Evolutionary conservation across 1,284 basidiomycete genomes (phyloP).

Genomic region (Trichosporon inkin): DNA sequence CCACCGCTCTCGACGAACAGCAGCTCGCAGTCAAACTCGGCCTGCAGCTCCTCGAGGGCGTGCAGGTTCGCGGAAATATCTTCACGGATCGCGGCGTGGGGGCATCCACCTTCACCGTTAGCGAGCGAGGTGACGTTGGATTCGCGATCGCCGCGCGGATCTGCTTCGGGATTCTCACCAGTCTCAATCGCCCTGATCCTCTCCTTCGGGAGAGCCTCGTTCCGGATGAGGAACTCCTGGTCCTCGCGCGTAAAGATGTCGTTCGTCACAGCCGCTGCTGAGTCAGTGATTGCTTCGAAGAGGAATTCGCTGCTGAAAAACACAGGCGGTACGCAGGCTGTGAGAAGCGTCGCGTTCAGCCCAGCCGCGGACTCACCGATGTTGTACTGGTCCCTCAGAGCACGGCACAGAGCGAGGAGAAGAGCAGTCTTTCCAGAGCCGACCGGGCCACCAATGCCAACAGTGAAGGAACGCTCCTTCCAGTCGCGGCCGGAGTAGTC

Average conservation of each 20-base stretch:
- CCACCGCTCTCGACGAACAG: slow-evolving; percentile 93
- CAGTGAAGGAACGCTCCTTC: slow-evolving; percentile 87
- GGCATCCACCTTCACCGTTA: slow-evolving; percentile 66
- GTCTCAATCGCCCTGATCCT: slow-evolving; percentile 97
- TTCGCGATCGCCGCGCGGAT: neutral
- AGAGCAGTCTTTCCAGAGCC: slow-evolving; percentile 97
- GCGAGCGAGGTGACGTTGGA: neutral
- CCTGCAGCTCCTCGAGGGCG: slow-evolving; percentile 90
- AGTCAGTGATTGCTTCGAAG: neutral
- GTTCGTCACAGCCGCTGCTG: slow-evolving; percentile 82
- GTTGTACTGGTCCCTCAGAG: slow-evolving; percentile 77
- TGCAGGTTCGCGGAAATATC: slow-evolving; percentile 97
- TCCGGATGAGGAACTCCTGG: slow-evolving; percentile 92
- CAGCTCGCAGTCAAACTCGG: slow-evolving; percentile 75
- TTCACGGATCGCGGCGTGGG: slow-evolving; percentile 92
- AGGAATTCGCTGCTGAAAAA: too few relatives aligned
- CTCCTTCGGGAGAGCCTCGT: slow-evolving; percentile 74
- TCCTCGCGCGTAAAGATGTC: slow-evolving; percentile 98
- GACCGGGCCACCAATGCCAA: slow-evolving; percentile 95
- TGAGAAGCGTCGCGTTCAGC: neutral
- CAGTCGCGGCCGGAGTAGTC: slow-evolving; percentile 82
- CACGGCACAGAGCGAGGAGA: slow-evolving; percentile 84
- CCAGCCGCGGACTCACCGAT: slow-evolving; percentile 61
- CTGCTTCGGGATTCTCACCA: slow-evolving; percentile 29
- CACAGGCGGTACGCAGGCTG: too few relatives aligned